Base-by-base conservation (phyloP, 768 basidiomycete species). In the Goffeauzyma gilvescens region DNA sequence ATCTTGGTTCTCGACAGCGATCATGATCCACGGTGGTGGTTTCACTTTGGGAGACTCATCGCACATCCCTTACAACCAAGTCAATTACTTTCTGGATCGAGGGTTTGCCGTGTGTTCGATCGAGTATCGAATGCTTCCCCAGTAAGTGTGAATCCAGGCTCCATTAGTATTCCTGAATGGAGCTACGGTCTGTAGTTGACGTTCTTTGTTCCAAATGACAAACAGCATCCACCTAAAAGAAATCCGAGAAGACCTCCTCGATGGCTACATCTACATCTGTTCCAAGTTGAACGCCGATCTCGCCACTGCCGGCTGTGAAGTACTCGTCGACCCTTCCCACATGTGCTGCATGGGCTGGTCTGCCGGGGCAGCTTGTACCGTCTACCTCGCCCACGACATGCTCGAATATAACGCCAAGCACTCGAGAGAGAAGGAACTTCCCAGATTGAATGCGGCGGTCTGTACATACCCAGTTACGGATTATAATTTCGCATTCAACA, bases 11-110 rank as follows among this genome's bases (percentile, higher is more conserved):
- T n/a, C n/a, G n/a, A n/a, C 28, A 44, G 38, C 24, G 8, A 45
- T 37, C 31, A 42, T 49, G 38, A 45, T 49, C 23, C 48, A 49
- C 22, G 48, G 44, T 17, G 48, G 48, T 26, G 48, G 31, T 3
- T 49, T 39, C 31, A 45, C 38, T 9, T 34, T 41, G 13, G 48
- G 48, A 18, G 38, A 31, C 23, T 35, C 32, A 3, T 12, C 2
- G 6, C 42, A 49, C 36, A 40, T 49, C 17, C 42, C 42, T 18
- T 35, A 38, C 28, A 35, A 50, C 30, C 49, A 50, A 24, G 44
- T 46, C 37, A 32, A 45, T 21, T 50, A 32, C 25, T 41, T 46
- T 17, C 18, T 45, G 14, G 44, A 36, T 9, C 39, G 39, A 2
- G 44, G 49, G 7, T 22, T 50, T 8, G 44, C 44, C 15, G 44